Evolutionary conservation across 345 rosid genomes (phyloP).

Genomic region (Populus tremula): DNA sequence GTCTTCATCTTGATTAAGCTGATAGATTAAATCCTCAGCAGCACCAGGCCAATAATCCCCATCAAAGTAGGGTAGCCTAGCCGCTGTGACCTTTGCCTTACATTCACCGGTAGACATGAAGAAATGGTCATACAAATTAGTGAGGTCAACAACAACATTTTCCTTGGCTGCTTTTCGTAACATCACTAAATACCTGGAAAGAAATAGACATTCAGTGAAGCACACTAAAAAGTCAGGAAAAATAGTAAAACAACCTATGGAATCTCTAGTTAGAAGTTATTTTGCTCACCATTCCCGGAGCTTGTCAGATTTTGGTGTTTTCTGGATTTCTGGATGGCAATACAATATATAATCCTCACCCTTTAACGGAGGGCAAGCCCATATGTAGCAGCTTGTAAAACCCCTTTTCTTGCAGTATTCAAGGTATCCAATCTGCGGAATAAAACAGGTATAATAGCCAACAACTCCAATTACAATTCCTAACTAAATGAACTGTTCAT

Average conservation of each 20-base stretch:
- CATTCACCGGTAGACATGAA: conserved; percentile 79
- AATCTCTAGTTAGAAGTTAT: conserved; percentile 4
- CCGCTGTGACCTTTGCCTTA: conserved; percentile 92
- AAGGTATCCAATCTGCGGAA: conserved; percentile 88
- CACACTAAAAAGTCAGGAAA: not conserved
- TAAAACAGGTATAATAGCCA: conserved; percentile 12
- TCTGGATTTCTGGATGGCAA: conserved; percentile 99
- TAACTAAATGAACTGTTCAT: not conserved
- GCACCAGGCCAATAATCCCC: conserved; percentile 99
- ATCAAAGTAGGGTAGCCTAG: conserved; percentile 97
- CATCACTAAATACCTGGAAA: conserved; percentile 84
- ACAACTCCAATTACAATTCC: conserved; percentile 3
- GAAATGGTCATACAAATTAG: conserved; percentile 90
- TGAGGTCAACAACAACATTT: conserved; percentile 74
- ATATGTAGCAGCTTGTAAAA: conserved; percentile 97
- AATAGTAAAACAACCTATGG: not conserved
- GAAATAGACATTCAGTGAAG: conserved; percentile 4
- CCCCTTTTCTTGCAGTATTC: conserved; percentile 98
- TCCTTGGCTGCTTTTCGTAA: conserved; percentile 83
- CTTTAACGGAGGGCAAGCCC: conserved; percentile 99
- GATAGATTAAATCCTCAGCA: conserved; percentile 89
- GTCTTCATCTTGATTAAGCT: conserved; percentile 91
- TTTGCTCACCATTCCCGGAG: conserved; percentile 88
- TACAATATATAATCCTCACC: conserved; percentile 98
- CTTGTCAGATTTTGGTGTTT: conserved; percentile 97